Conservation (phyloP, 306 rosid species). For the Castanea mollissima region DNA sequence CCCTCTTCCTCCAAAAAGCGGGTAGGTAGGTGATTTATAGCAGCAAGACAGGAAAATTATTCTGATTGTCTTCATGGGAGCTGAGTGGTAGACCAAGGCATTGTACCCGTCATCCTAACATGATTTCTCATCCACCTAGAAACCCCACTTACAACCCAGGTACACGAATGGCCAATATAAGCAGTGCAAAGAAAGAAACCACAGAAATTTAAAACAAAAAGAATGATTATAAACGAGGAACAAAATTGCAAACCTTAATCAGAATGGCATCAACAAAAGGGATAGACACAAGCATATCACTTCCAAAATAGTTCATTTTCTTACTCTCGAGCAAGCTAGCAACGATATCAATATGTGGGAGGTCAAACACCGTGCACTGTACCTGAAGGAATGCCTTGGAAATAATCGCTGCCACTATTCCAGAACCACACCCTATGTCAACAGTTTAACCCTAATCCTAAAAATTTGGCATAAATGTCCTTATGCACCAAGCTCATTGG, state of each 20-base stretch:
- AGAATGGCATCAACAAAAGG: conserved; percentile 49
- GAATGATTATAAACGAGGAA: no score
- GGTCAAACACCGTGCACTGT: conserved; percentile 45
- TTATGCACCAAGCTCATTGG: conserved; percentile 29
- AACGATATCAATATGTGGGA: conserved; percentile 49
- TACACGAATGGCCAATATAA: no score
- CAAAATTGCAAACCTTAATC: conserved; percentile 21
- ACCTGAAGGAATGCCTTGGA: conserved; percentile 34
- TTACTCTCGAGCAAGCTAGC: conserved; percentile 15
- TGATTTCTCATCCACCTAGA: no score
- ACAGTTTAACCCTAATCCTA: conserved; percentile 29
- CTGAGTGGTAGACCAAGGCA: no score
- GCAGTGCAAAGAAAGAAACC: no score
- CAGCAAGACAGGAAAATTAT: no score
- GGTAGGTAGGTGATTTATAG: no score
- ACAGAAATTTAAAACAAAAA: no score
- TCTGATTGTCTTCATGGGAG: no score
- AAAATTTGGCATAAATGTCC: conserved; percentile 32
- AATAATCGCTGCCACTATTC: conserved; percentile 4
- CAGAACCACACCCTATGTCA: conserved; percentile 34
- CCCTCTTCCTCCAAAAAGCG: no score
- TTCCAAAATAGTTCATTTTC: conserved; percentile 37
- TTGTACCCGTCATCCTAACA: no score
- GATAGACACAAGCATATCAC: conserved; percentile 41
- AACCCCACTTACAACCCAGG: no score